Conservation (phyloP, 164 flowering plant genomes). For the Warburgia ugandensis region DNA sequence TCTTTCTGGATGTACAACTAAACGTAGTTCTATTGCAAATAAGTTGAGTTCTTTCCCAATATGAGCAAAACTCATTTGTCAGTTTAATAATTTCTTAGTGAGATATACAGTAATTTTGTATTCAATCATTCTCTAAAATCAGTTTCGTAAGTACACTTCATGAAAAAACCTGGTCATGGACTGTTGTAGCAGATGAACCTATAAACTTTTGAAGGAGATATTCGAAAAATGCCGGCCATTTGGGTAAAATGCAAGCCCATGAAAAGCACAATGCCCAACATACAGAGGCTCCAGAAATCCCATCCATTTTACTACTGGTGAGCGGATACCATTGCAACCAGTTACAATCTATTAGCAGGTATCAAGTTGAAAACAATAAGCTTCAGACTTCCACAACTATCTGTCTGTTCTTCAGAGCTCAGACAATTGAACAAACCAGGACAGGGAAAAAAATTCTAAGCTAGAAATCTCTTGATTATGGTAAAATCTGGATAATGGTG, state of each 20-base stretch:
- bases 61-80: no score
- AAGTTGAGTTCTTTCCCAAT: no score
- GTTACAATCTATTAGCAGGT: slow-evolving; percentile 50
- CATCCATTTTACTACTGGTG: slow-evolving; percentile 88
- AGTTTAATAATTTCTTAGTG: no score
- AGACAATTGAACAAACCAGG: no score
- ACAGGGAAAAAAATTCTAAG: no score
- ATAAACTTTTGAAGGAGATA: slow-evolving; percentile 78
- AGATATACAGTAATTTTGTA: no score
- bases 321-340: slow-evolving; percentile 87
- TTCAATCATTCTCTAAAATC: background rate
- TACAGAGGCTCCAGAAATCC: slow-evolving; percentile 78
- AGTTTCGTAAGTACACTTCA: background rate
- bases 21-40: no score
- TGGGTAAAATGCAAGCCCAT: slow-evolving; percentile 73
- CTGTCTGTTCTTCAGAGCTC: background rate
- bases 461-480: no score
- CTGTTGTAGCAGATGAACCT: slow-evolving; percentile 94
- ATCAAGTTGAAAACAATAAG: slow-evolving; percentile 2
- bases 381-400: background rate
- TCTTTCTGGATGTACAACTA: no score
- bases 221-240: slow-evolving; percentile 77
- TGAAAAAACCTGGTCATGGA: slow-evolving; percentile 57
- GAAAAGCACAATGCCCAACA: slow-evolving; percentile 81
- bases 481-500: background rate